Evolutionary conservation across 2,329 filamentous ascomycete species (phyloP), one percentile per base, ranked within the genome.

Genomic region (Fusarium sambucinum): DNA sequence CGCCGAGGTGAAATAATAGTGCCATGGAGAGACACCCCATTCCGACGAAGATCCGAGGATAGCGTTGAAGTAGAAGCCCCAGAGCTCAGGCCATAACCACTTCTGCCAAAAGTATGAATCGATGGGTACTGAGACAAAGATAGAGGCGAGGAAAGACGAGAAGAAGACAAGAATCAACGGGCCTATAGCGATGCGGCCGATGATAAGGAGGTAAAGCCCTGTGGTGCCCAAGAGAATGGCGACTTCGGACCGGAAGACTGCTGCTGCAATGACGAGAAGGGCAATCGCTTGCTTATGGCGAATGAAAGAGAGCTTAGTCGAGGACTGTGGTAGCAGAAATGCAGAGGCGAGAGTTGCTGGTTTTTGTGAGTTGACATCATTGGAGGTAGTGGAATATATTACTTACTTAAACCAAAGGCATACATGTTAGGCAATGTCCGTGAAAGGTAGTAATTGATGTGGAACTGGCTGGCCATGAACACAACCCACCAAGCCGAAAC

Each of bases 81-180:
- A 88, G 63, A 96, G 88, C 78, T 99, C 96, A 1, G 96, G 94
- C 96, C 96, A 99, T 30, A 97, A 80, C 2, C 86, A 86, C 63
- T 86, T 87, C 75, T 95, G 93, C 96, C 95, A 99, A 81, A 98
- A 97, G 81, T 94, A 95, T 2, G 92, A 95, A 83, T 99, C 96
- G 33, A 97, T 79, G 3, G 89, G 85, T 16, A 97, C 83, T 0
- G 94, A 94, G 35, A 90, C 80, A 14, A 82, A 68, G 2, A 98
- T 84, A 2, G 92, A 90, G 44, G 90, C 80, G n/a, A 85, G 37
- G 17, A 90, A 86, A 25, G 93, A 90, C 8, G 84, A 78, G 17
- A 90, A 50, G 19, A 93, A 92, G 19, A 92, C 86, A 17, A 86
- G 82, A 41, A 96, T 80, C 62, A 96, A 85, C 32, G 82, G 80